phyloP scores from a whole-genome alignment of 2,329 filamentous ascomycete genomes.

The Aureobasidium sp. region DNA sequence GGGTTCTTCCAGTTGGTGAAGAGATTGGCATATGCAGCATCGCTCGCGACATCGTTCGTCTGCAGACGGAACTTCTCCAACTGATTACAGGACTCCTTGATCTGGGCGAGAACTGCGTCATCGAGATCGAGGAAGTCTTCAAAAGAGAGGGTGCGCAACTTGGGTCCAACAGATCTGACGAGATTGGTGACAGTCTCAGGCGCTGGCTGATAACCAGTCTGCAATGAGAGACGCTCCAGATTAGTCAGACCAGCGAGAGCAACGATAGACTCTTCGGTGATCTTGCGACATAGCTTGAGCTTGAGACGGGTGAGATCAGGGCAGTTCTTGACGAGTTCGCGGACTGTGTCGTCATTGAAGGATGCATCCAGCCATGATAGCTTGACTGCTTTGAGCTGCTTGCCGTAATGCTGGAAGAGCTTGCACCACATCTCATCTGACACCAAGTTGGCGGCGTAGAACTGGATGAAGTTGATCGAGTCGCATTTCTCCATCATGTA shows the following conservation, averaged over 20 bases:
- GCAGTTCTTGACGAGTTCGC: slow-evolving; percentile 69
- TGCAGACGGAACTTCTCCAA: slow-evolving; percentile 85
- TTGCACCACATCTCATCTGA: slow-evolving; percentile 79
- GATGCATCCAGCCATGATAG: slow-evolving; percentile 88
- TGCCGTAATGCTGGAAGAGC: slow-evolving; percentile 72
- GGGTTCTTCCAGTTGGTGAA: slow-evolving; percentile 83
- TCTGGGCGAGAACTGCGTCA: slow-evolving; percentile 73
- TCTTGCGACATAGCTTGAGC: slow-evolving; percentile 80
- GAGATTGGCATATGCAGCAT: slow-evolving; percentile 75
- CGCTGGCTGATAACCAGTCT: slow-evolving; percentile 65
- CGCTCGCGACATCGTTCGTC: slow-evolving; percentile 79
- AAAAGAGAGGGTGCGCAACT: slow-evolving; percentile 82
- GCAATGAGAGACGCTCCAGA: slow-evolving; percentile 80
- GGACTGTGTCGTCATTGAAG: slow-evolving; percentile 76
- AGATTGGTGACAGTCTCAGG: slow-evolving; percentile 67
- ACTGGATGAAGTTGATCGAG: slow-evolving; percentile 75
- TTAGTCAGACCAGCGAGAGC: slow-evolving; percentile 66
- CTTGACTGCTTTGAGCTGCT: slow-evolving; percentile 72
- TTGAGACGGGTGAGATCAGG: slow-evolving; percentile 80
- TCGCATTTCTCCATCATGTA: slow-evolving; percentile 81
- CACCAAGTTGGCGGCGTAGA: slow-evolving; percentile 88
- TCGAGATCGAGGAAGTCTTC: slow-evolving; percentile 72
- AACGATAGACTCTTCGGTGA: slow-evolving; percentile 71
- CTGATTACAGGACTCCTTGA: slow-evolving; percentile 73
- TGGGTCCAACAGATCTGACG: slow-evolving; percentile 67